A percentile compares a stretch with the other conserved stretches of the same genome.
phyloP scores from a whole-genome alignment of 257 asterid species.

The Prunella vulgaris region DNA sequence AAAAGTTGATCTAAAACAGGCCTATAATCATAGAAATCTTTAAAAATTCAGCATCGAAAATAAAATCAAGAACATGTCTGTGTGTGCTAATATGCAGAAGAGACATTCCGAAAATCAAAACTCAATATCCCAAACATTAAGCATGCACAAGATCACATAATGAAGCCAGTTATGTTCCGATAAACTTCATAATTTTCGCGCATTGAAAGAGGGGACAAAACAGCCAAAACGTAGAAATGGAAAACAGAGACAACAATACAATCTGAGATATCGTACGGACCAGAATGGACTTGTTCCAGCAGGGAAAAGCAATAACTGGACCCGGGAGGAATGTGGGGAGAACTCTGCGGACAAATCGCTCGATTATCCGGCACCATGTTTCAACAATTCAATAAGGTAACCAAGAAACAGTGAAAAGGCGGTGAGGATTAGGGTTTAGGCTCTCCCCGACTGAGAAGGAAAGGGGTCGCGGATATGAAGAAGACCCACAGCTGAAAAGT shows the following conservation, averaged over 20 bases:
- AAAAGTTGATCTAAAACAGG: too few species aligned
- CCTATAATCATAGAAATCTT: too few species aligned
- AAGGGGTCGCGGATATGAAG: neutral
- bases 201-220: neutral
- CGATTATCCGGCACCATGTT: conserved; percentile 30
- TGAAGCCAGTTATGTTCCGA: conserved; percentile 3
- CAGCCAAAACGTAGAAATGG: neutral
- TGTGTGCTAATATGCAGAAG: neutral
- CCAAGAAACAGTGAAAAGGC: neutral
- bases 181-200: neutral
- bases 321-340: conserved; percentile 18
- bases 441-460: neutral
- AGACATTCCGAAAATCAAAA: neutral
- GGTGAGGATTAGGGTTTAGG: neutral
- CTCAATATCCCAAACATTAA: neutral
- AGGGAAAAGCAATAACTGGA: conserved; percentile 10
- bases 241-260: neutral
- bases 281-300: conserved; percentile 28
- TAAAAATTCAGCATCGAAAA: neutral
- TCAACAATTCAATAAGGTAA: neutral
- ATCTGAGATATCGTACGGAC: conserved; percentile 14
- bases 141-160: neutral
- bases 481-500: neutral
- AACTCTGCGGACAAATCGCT: conserved; percentile 15
- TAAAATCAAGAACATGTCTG: neutral